Percentiles rank a stretch among this genome's conserved stretches.
phyloP scores from a whole-genome alignment of 441 rosid species.

The Gossypium davidsonii region DNA sequence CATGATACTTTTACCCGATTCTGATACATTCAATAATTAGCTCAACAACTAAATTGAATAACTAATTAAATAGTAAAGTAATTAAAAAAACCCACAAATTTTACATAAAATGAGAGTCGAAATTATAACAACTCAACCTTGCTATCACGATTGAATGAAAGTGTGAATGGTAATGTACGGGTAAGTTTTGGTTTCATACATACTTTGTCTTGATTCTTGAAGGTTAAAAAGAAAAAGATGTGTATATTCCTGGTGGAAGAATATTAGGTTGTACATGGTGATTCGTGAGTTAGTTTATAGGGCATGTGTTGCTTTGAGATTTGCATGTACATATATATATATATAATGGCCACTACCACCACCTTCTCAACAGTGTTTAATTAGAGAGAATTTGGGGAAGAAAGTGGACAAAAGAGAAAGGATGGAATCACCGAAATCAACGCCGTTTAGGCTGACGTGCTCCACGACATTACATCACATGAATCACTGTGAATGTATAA shows the following conservation, averaged over 20 bases:
- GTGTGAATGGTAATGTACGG: too few species aligned
- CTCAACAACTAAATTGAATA: too few species aligned
- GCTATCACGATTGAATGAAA: too few species aligned
- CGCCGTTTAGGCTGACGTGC: conserved; percentile 76
- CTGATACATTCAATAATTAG: too few species aligned
- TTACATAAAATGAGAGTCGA: too few species aligned
- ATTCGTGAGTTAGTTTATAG: conserved; percentile 35
- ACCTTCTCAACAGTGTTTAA: not conserved
- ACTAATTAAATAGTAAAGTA: too few species aligned
- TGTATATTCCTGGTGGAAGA: conserved; percentile 29
- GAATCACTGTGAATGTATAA: not conserved
- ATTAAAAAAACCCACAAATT: too few species aligned
- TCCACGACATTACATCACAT: conserved; percentile 34
- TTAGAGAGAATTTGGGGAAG: conserved; percentile 12
- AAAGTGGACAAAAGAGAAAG: conserved; percentile 37
- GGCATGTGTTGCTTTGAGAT: conserved; percentile 48
- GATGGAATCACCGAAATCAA: conserved; percentile 63
- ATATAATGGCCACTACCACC: not conserved
- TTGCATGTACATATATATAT: conserved; percentile 7
- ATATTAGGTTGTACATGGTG: conserved; percentile 50
- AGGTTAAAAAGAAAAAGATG: conserved; percentile 6
- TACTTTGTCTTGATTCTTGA: conserved; percentile 14
- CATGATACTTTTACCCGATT: too few species aligned
- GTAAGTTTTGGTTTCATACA: not conserved
- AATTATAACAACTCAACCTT: too few species aligned